Evolutionary conservation across 2,329 filamentous ascomycete genomes (phyloP).

Genomic region (Pyricularia sp.): DNA sequence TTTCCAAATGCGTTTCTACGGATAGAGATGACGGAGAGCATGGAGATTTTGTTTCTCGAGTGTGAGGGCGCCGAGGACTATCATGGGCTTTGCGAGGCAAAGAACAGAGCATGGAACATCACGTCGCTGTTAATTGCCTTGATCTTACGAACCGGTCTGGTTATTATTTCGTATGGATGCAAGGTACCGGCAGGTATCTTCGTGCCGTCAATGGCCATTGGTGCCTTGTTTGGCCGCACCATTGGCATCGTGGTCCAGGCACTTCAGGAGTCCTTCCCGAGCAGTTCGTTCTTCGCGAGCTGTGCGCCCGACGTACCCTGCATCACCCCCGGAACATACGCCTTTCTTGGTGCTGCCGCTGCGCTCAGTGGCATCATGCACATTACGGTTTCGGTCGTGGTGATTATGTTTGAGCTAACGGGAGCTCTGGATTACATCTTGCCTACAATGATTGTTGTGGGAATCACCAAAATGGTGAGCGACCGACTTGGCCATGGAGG

Average conservation of each 20-base stretch:
- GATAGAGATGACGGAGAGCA: conserved; percentile 98
- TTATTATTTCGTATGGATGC: conserved; percentile 93
- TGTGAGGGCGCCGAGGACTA: conserved; percentile 85
- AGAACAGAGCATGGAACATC: conserved; percentile 67
- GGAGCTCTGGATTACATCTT: conserved; percentile 93
- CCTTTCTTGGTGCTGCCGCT: conserved; percentile 83
- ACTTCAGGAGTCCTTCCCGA: conserved; percentile 71
- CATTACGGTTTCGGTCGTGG: conserved; percentile 88
- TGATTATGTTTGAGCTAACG: conserved; percentile 98
- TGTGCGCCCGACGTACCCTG: conserved; percentile 88
- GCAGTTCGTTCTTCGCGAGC: conserved; percentile 72
- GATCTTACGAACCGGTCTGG: conserved; percentile 64
- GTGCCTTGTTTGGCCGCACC: conserved; percentile 83
- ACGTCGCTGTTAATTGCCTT: conserved; percentile 69
- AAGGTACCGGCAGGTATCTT: conserved; percentile 98
- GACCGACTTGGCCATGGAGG: conserved; percentile 90
- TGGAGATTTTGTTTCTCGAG: conserved; percentile 94
- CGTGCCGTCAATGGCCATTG: conserved; percentile 94
- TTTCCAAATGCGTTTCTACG: conserved; percentile 91
- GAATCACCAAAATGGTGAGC: conserved; percentile 85
- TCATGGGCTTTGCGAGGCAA: conserved; percentile 70
- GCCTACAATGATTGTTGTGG: conserved; percentile 97
- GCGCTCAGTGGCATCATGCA: conserved; percentile 96
- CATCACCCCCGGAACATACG: conserved; percentile 95
- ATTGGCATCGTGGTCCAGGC: conserved; percentile 91